Base-by-base conservation (phyloP, 768 basidiomycete species). In the Mycena rebaudengoi region DNA sequence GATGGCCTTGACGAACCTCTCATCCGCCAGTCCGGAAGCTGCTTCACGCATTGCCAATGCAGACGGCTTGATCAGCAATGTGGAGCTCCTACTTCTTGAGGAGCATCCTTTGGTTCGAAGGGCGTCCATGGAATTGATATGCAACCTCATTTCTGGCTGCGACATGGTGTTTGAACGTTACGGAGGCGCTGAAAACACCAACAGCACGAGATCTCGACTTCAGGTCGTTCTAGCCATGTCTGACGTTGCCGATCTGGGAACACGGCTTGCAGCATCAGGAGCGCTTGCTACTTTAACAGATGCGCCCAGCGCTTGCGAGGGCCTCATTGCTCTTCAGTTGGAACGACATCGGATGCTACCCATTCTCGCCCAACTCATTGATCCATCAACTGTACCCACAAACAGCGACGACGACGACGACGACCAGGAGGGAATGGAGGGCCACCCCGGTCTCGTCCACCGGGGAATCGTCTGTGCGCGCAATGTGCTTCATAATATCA, bases 1-100 rank as follows among this genome's bases (percentile, higher is more conserved):
- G 69, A 98, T 99, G 97, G 96, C 95, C 1, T 82, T 99, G 53
- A 99, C 98, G 8, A 99, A 99, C 74, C 79, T 99, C 41, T 90
- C 97, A 0, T 96, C 95, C 18, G 84, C 93, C 52, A 86, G 85
- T 49, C 79, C 88, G 0, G 85, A 87, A 29, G 75, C 89, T 10
- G 88, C 93, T 3, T 80, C 85, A 20, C 86, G 90, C 45, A 86
- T 98, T 48, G 89, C 88, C 2, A 80, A 81, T 44, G 80, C 83
- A 0, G 83, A 88, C 10, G 87, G 86, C 3, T 74, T 94, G 29
- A 69, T 92, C 55, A 81, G 83, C 76, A 88, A 85, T 63, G 82
- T 90, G 7, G 94, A 96, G 69, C 79, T 90, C 14, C 73, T 95
- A 16, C 82, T 95, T 65, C 78, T 96, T 11, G 94, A 96, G 69